Evolutionary conservation across 2,329 filamentous ascomycete genomes (phyloP), one percentile per base, ranked within the genome.

Genomic region (Phialocephala sp.): DNA sequence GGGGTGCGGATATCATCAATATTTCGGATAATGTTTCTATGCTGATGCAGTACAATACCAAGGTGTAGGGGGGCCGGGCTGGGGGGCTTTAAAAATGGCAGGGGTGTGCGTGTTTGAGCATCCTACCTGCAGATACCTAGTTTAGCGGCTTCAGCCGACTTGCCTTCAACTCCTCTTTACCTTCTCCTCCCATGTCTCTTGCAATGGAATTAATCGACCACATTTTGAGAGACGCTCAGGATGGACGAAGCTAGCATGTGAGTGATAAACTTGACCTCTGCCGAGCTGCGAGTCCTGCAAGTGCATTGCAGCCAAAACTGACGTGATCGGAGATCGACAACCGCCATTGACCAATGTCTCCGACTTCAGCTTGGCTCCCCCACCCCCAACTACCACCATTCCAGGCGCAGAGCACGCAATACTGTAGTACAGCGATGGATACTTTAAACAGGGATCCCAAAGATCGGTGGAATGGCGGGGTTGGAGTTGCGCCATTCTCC

Each of bases 241-340:
- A n/a, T 32, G 27, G 27, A n/a, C n/a, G 3, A 32, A 6, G 27
- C 20, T 24, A 27, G n/a, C 15, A 8, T 22, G 11, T 2, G 45
- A 20, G 20, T 12, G 15, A 50, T 22, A 50, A 50, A 8, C 24
- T 54, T 35, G 18, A 20, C 14, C 27, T 54, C 50, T 54, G 27
- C 50, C 50, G 50, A 47, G 22, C 15, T 45, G 37, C 52, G 27
- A 35, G 15, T 41, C 2, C 18, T 15, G 5, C 39, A 37, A 24
- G 45, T 43, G 27, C 32, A 52, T 15, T 24, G 52, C 39, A 27
- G 27, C 35, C 27, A 37, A 55, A 54, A 43, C 59, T 61, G 60
- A 59, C 61, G 55, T 54, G 61, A 41, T 54, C 43, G 36, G 22
- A 11, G 61, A 59, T 63, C 43, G 55, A 43, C 50, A 12, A n/a